Conservation (phyloP, 768 basidiomycete species). For the Kockovaella imperatae region DNA sequence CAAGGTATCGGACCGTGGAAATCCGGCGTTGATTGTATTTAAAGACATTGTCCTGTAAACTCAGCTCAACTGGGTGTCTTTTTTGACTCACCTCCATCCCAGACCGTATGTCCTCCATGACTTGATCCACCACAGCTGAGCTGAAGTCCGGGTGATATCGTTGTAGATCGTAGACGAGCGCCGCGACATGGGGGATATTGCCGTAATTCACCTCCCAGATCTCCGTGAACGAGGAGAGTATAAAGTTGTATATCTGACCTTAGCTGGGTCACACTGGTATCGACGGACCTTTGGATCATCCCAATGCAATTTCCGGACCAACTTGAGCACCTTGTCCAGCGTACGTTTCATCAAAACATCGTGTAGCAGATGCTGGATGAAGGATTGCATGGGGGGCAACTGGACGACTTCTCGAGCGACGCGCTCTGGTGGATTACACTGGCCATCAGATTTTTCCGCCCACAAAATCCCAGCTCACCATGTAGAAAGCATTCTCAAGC, state of each 20-base stretch:
- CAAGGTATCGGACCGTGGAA: slow-evolving; percentile 86
- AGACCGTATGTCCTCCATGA: slow-evolving; percentile 81
- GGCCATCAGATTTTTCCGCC: slow-evolving; percentile 6
- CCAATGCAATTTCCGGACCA: slow-evolving; percentile 92
- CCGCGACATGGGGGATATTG: slow-evolving; percentile 80
- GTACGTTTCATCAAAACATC: slow-evolving; percentile 88
- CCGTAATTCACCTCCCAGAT: slow-evolving; percentile 95
- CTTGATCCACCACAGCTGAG: slow-evolving; percentile 82
- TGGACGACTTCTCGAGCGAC: slow-evolving; percentile 76
- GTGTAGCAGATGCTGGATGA: slow-evolving; percentile 88
- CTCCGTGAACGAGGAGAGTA: slow-evolving; percentile 90
- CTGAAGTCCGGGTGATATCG: slow-evolving; percentile 85
- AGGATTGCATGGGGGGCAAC: slow-evolving; percentile 78
- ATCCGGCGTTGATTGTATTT: slow-evolving; percentile 88
- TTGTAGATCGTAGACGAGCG: slow-evolving; percentile 89
- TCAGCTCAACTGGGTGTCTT: background rate
- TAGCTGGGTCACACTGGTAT: background rate
- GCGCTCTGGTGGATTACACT: slow-evolving; percentile 97
- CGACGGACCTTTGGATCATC: slow-evolving; percentile 54
- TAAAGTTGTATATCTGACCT: slow-evolving; percentile 52
- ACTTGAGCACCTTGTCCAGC: slow-evolving; percentile 89
- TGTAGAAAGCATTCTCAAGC: slow-evolving; percentile 97
- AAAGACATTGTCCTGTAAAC: slow-evolving; percentile 67
- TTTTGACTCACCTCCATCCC: slow-evolving; percentile 59
- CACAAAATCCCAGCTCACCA: slow-evolving; percentile 50